phyloP scores from a whole-genome alignment of 2,329 filamentous ascomycete species.

The Fusarium lateritium region DNA sequence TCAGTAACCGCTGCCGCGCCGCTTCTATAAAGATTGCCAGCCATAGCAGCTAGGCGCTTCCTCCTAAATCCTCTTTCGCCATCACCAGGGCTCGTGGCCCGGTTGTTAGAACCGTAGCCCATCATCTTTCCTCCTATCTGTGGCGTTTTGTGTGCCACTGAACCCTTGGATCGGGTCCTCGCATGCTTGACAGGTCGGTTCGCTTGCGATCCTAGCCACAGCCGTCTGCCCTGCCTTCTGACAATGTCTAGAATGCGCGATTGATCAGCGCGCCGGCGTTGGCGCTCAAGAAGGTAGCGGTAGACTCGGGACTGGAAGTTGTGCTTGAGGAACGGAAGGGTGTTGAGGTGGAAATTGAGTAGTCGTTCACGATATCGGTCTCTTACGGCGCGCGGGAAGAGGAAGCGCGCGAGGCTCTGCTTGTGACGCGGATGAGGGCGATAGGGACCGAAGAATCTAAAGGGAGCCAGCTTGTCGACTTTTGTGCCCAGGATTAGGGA shows the following conservation, averaged over 20 bases:
- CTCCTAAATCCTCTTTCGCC: conserved; percentile 79
- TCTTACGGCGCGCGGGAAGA: conserved; percentile 76
- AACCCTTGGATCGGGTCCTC: conserved; percentile 52
- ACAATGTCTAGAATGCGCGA: conserved; percentile 62
- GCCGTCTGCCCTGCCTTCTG: conserved; percentile 59
- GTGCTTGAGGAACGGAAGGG: conserved; percentile 78
- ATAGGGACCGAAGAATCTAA: conserved; percentile 57
- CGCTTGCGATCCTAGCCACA: conserved; percentile 60
- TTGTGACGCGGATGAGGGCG: conserved; percentile 59
- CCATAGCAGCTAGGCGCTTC: conserved; percentile 80
- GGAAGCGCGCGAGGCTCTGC: conserved; percentile 71
- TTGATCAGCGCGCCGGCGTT: conserved; percentile 67
- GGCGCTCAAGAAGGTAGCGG: conserved; percentile 76
- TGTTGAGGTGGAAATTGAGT: conserved; percentile 80
- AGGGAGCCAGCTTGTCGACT: conserved; percentile 61
- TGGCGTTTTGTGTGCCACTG: conserved; percentile 51
- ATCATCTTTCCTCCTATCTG: conserved; percentile 42
- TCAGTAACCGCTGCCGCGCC: conserved; percentile 71
- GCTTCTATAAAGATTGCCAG: conserved; percentile 69
- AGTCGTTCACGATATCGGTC: conserved; percentile 76
- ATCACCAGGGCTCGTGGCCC: conserved; percentile 48
- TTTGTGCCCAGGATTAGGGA: conserved; percentile 9
- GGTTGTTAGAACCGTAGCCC: conserved; percentile 50
- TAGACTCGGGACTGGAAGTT: conserved; percentile 84
- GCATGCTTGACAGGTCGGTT: conserved; percentile 51